Base-by-base conservation (phyloP, 441 rosid genomes). In the Aleurites moluccanus region DNA sequence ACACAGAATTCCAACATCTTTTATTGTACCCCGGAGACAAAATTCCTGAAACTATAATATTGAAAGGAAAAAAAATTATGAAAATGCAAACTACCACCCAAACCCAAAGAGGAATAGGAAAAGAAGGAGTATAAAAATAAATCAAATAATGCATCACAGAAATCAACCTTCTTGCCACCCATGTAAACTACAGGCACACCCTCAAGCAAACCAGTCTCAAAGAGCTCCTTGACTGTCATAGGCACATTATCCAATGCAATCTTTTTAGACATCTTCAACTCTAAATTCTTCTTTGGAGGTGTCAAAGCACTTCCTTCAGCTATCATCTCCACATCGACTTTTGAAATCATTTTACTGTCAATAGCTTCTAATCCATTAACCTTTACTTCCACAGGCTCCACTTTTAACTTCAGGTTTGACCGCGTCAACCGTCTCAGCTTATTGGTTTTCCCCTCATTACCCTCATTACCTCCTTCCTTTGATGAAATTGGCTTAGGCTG, bases 191-290 rank as follows among this genome's bases (percentile, higher is more conserved):
- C 99, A 2, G 97, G 77, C 25, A 93, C 86, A 67, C 97, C 98
- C 44, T 96, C 97, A 10, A 96, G 97, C 86, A 96, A 82, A 78
- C 98, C 94, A 65, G 99, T 96, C 80, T 93, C 99, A 49, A 96
- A 93, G 68, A 96, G 92, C 83, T 96, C 98, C 73, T 85, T 96
- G 67, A 96, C 99, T 23, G 99, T 96, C 83, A 69, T 76, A 23
- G 98, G 97, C 72, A 92, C 88, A 88, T 82, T 89, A 61, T 47
- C 77, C 73, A 87, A 72, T 4, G 84, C 72, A 76, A 86, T 82
- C 85, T 81, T 85, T 75, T 86, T 90, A 0, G 89, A 83, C 88
- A 86, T 87, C 81, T 84, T 80, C 80, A 85, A 77, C 85, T 89
- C 86, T 67, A 84, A 77, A 73, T 86, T 85, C 80, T 76, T 88